Evolutionary conservation across 306 rosid genomes (phyloP).

Genomic region (Quillaja saponaria): DNA sequence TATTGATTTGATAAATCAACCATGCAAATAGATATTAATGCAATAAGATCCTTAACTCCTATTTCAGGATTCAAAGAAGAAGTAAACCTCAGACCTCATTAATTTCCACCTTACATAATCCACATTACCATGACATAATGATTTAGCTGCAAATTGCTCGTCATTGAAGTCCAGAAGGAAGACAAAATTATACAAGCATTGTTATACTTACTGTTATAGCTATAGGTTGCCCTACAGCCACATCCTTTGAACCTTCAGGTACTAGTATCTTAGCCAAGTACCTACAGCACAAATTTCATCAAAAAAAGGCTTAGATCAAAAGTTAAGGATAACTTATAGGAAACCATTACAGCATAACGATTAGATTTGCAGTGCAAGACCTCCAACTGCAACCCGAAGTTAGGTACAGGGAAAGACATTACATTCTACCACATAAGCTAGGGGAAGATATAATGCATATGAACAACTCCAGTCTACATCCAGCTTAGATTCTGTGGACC

Average conservation of each 20-base stretch:
- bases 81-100: constrained; percentile 17
- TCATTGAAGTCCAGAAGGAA: constrained; percentile 23
- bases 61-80: constrained; percentile 27
- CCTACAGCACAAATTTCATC: constrained; percentile 42
- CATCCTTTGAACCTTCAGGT: constrained; percentile 89
- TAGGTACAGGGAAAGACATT: constrained; percentile 8
- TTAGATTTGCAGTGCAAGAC: constrained; percentile 19
- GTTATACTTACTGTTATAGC: constrained; percentile 83
- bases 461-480: constrained; percentile 8
- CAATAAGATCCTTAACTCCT: constrained; percentile 17
- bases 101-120: constrained; percentile 14
- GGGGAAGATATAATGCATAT: constrained; percentile 1
- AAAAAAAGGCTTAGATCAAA: constrained; percentile 20
- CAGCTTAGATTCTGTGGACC: constrained; percentile 9
- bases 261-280: constrained; percentile 85
- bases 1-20: constrained; percentile 16
- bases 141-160: constrained; percentile 12
- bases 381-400: neutral
- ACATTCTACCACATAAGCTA: constrained; percentile 17
- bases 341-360: constrained; percentile 17
- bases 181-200: constrained; percentile 25
- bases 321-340: constrained; percentile 2
- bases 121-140: constrained; percentile 1
- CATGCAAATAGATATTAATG: constrained; percentile 11
- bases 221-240: constrained; percentile 91